Evolutionary conservation across 768 basidiomycete species (phyloP), one percentile per base, ranked within the genome.

Genomic region (Paxillus ammoniavirescens): DNA sequence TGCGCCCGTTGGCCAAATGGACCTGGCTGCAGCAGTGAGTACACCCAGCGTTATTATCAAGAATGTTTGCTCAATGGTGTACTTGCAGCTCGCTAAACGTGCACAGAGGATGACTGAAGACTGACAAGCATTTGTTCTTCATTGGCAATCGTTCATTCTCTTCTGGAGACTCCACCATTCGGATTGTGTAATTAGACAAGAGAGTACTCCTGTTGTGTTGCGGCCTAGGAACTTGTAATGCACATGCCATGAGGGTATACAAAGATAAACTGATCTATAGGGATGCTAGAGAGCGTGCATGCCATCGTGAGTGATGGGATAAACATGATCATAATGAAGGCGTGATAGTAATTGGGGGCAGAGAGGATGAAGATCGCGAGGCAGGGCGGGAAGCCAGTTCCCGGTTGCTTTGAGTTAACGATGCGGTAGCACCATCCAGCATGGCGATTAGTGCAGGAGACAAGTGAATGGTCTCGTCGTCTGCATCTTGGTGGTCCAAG

Each of bases 11-110:
- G 82, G 79, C 14, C 91, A 93, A 63, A 58, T 91, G 72, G 93
- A 93, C 72, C 72, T 94, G 57, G 90, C 93, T 53, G 91, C 92
- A 58, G 87, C 82, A 46, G 89, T 94, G 61, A 76, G 88, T 54
- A 51, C 14, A 31, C 50, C 47, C 7, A 44, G 26, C 40, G 12
- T 38, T 41, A 17, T 5, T 14, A 42, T 14, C 1, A 33, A 26
- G 36, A 10, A 9, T 15, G 18, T 1, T 12, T 43, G 18, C 47
- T 55, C 30, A 59, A 44, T 42, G 14, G 50, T 52, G 23, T 21
- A 49, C 41, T 53, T 42, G n/a, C 42, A 92, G 90, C 70, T 92
- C 51, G 89, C 89, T 18, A 89, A 77, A 67, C 84, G 91, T 23
- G 89, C 90, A 1, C 89, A 92, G 66, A 77, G 73, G 62, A 77